Evolutionary conservation across 345 rosid genomes (phyloP).

Genomic region (Geranium rotundifolium): DNA sequence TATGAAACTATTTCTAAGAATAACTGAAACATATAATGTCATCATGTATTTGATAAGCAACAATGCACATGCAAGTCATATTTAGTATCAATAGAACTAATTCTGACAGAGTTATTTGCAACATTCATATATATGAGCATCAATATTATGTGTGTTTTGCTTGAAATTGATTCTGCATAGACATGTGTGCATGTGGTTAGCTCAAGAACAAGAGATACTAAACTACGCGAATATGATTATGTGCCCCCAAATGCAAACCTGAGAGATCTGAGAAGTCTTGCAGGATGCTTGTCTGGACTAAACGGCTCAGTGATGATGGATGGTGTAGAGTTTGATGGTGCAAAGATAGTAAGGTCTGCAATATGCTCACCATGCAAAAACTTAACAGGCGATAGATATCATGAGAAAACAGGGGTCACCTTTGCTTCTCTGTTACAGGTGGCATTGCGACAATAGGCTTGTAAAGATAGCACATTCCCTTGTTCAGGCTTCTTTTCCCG

Average conservation of each 20-base stretch:
- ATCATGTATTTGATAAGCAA: too few species aligned
- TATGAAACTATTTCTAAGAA: too few species aligned
- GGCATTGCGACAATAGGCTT: constrained; percentile 95
- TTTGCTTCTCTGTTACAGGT: constrained; percentile 92
- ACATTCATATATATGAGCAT: too few species aligned
- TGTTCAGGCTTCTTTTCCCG: constrained; percentile 83
- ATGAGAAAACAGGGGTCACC: constrained; percentile 71
- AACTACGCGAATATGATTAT: constrained; percentile 17
- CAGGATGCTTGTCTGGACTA: constrained; percentile 66
- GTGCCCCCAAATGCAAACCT: constrained; percentile 96
- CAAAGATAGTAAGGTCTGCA: constrained; percentile 98
- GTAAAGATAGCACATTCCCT: constrained; percentile 90
- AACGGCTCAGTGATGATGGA: constrained; percentile 84
- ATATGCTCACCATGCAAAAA: constrained; percentile 94
- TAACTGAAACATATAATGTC: too few species aligned
- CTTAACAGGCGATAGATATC: constrained; percentile 88
- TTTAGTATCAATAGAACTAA: too few species aligned
- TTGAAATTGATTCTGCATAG: too few species aligned
- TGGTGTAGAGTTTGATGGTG: constrained; percentile 93
- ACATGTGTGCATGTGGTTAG: too few species aligned
- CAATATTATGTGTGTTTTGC: neutral
- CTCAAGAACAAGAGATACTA: too few species aligned
- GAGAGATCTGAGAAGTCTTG: constrained; percentile 82
- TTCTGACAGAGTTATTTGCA: too few species aligned
- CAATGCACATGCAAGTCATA: too few species aligned